These are phyloP conservation scores for Tulasnella sp. DNA, from an alignment of 768 basidiomycete species.

Conservation along the genomic window DNA sequence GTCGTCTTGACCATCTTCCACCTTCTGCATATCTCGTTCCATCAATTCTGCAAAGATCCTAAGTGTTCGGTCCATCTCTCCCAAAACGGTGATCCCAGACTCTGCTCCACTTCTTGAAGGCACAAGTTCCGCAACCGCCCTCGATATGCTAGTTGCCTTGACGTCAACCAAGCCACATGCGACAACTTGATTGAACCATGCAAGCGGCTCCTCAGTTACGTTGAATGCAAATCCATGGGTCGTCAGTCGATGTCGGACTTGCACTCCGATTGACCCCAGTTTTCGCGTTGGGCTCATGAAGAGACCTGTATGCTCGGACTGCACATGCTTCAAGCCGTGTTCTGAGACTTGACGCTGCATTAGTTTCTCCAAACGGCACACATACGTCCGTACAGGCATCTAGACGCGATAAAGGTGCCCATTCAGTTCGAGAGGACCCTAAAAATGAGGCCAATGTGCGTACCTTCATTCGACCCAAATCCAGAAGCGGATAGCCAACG, in stretches of 20 bases:
- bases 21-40: conserved; percentile 21
- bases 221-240: conserved; percentile 96
- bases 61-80: not conserved
- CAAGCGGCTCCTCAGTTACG: conserved; percentile 73
- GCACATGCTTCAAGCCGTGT: conserved; percentile 59
- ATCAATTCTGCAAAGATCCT: conserved; percentile 30
- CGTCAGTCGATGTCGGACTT: conserved; percentile 91
- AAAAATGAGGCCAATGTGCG: conserved; percentile 45
- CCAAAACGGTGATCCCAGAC: conserved; percentile 8
- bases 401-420: conserved; percentile 9
- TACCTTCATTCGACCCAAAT: conserved; percentile 79
- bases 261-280: conserved; percentile 94
- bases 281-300: conserved; percentile 82
- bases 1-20: conserved; percentile 20
- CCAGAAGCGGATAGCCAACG: conserved; percentile 92
- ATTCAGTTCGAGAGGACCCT: not conserved
- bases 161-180: conserved; percentile 92
- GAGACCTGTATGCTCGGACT: conserved; percentile 87
- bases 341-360: conserved; percentile 61
- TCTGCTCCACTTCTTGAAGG: not conserved
- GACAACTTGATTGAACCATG: conserved; percentile 86
- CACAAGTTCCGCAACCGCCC: not conserved
- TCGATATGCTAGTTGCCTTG: conserved; percentile 58
- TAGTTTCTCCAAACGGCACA: conserved; percentile 76
- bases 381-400: conserved; percentile 71